Evolutionary conservation across 306 rosid genomes (phyloP).

Genomic region (Trifolium repens): DNA sequence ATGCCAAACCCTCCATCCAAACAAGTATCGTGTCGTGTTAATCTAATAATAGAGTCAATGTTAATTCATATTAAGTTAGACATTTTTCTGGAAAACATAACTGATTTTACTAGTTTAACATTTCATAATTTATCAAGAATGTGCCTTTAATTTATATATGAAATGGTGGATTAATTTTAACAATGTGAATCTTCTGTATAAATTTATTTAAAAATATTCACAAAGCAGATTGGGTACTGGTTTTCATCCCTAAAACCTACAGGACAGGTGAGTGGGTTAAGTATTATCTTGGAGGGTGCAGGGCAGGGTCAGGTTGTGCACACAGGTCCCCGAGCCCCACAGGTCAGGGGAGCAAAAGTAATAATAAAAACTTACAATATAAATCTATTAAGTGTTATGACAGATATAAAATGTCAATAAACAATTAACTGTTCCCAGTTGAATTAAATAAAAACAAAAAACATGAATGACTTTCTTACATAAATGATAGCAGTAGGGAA

Average conservation of each 20-base stretch:
- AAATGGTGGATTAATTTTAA: neutral
- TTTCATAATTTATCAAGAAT: neutral
- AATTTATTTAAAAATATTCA: neutral
- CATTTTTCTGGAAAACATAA: neutral
- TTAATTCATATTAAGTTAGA: neutral
- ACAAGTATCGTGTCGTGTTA: neutral
- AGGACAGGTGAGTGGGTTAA: neutral
- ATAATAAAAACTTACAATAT: constrained; percentile 1
- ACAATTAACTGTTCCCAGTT: neutral
- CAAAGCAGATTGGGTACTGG: neutral
- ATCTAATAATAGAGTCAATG: constrained; percentile 1
- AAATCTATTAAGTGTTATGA: neutral
- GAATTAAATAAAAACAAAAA: neutral
- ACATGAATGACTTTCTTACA: neutral
- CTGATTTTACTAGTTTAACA: neutral
- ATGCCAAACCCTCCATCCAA: neutral
- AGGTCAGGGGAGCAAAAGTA: neutral
- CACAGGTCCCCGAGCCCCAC: neutral
- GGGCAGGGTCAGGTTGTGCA: constrained; percentile 6
- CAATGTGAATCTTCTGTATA: neutral
- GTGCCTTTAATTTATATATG: neutral
- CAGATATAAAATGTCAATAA: neutral
- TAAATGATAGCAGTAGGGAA: no score
- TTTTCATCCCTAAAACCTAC: constrained; percentile 17
- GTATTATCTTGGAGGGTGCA: constrained; percentile 11